Evolutionary conservation across 2,329 filamentous ascomycete species (phyloP).

Genomic region (Claviceps cyperi): DNA sequence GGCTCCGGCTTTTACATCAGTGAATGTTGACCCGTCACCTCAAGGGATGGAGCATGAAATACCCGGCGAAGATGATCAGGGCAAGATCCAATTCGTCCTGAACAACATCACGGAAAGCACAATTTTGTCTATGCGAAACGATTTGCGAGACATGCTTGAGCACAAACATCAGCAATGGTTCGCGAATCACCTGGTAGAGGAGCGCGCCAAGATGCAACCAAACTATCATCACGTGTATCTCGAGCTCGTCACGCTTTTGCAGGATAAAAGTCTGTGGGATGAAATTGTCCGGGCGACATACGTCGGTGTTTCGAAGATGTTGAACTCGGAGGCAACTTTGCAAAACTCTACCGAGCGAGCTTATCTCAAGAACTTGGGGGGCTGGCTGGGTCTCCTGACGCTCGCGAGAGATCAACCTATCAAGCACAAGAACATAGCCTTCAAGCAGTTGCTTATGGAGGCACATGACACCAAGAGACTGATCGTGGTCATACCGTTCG

Average conservation of each 20-base stretch:
- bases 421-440: conserved; percentile 90
- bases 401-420: conserved; percentile 90
- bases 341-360: conserved; percentile 71
- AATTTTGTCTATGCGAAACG: conserved; percentile 66
- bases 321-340: conserved; percentile 81
- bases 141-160: conserved; percentile 65
- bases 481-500: conserved; percentile 87
- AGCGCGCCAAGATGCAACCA: conserved; percentile 91
- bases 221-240: conserved; percentile 94
- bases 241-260: conserved; percentile 71
- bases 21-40: conserved; percentile 59
- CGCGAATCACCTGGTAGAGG: conserved; percentile 83
- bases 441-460: conserved; percentile 89
- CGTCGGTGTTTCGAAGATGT: conserved; percentile 66
- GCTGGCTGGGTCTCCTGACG: conserved; percentile 86
- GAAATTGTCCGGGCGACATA: conserved; percentile 93
- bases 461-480: conserved; percentile 86
- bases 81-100: conserved; percentile 86
- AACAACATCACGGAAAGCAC: conserved; percentile 94
- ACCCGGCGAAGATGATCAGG: conserved; percentile 71
- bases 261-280: conserved; percentile 64
- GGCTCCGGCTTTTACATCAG: conserved; percentile 59
- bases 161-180: conserved; percentile 91
- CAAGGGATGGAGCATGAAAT: conserved; percentile 57
- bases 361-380: conserved; percentile 83